Percentiles rank a stretch among this genome's conserved stretches.
Evolutionary conservation across 306 rosid genomes (phyloP).

Genomic region (Vigna mungo): DNA sequence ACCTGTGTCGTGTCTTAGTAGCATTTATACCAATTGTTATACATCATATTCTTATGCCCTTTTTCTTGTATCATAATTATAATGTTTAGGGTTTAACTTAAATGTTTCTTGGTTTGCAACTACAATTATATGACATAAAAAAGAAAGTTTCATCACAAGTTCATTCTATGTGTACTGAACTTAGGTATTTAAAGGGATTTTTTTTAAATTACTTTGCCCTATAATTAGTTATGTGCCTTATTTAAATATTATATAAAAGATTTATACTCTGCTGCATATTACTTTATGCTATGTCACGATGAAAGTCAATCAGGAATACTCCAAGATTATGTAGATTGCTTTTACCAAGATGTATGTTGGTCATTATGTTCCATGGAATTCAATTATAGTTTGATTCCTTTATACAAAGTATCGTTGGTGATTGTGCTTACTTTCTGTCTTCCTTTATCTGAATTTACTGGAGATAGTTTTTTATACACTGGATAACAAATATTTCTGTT

Average conservation of each 20-base stretch:
- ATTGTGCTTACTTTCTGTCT: background rate
- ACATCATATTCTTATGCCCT: background rate
- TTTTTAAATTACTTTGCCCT: background rate
- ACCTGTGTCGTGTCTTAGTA: background rate
- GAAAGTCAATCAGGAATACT: slow-evolving; percentile 17
- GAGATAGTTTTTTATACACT: background rate
- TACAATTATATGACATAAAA: background rate
- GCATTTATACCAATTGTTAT: background rate
- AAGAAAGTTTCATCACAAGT: background rate
- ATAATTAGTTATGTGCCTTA: background rate
- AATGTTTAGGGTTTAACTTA: background rate
- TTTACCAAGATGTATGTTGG: slow-evolving; percentile 4
- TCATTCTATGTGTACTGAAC: background rate
- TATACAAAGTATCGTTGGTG: background rate
- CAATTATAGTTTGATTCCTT: slow-evolving; percentile 11
- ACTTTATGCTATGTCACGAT: background rate
- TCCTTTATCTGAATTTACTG: slow-evolving; percentile 12
- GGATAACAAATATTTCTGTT: background rate
- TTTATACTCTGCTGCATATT: background rate
- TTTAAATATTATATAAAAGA: background rate
- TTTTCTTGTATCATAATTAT: slow-evolving; percentile 7
- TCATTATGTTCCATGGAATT: background rate
- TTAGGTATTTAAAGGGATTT: slow-evolving; percentile 17
- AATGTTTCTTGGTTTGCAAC: background rate
- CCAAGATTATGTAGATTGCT: background rate